Conservation (phyloP, 2,329 filamentous ascomycete genomes). For the Canariomyces notabilis region DNA sequence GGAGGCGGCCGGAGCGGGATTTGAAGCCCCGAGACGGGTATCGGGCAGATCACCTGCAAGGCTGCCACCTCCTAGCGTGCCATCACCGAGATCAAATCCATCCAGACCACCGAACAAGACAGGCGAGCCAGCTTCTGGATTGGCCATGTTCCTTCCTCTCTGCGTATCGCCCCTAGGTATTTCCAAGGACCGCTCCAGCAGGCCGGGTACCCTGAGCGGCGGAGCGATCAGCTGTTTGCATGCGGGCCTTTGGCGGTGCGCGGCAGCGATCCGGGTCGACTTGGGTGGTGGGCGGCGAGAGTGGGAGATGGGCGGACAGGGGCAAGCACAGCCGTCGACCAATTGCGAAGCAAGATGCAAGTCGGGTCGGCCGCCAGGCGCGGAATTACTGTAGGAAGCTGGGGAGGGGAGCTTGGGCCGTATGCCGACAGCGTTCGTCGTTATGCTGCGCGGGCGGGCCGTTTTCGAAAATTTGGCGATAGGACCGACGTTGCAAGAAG, state of each 20-base stretch:
- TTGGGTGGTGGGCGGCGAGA: not conserved
- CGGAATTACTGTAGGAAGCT: not conserved
- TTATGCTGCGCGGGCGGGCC: slow-evolving; percentile 1
- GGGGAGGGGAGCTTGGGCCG: slow-evolving; percentile 4
- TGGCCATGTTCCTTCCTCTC: slow-evolving; percentile 19
- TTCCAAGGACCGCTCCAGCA: not conserved
- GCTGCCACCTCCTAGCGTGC: slow-evolving; percentile 10
- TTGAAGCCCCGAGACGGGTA: slow-evolving; percentile 15
- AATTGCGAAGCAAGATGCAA: slow-evolving; percentile 8
- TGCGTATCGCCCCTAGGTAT: not conserved
- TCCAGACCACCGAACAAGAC: slow-evolving; percentile 23
- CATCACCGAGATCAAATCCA: slow-evolving; percentile 19
- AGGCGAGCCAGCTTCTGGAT: slow-evolving; percentile 21
- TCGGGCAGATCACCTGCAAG: slow-evolving; percentile 13
- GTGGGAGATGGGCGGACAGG: not conserved
- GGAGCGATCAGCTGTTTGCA: slow-evolving; percentile 21
- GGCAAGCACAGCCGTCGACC: not conserved
- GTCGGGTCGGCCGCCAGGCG: too few species aligned
- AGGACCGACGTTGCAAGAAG: slow-evolving; percentile 11
- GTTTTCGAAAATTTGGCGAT: slow-evolving; percentile 6
- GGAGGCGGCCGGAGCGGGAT: slow-evolving; percentile 12
- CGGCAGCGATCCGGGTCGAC: slow-evolving; percentile 8
- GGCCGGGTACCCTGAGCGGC: not conserved
- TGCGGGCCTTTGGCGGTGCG: slow-evolving; percentile 15
- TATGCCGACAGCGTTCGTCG: slow-evolving; percentile 1